Evolutionary conservation across 805 yeast species (phyloP), one percentile per base, ranked within the genome.

Genomic region (Candida manassasensis): DNA sequence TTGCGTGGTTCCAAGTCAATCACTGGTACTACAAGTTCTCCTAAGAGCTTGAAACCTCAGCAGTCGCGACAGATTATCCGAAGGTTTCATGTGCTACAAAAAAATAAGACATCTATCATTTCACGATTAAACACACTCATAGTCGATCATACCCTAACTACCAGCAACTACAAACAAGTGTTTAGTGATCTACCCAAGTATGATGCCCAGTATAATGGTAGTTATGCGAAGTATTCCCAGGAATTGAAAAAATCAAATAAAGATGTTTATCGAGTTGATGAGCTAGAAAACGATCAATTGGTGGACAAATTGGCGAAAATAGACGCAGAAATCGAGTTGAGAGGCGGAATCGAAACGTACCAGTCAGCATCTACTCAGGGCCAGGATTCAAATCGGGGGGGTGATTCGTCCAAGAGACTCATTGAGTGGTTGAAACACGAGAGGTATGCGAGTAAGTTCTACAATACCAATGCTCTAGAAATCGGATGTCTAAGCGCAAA

Each of bases 291-390:
- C 7, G 24, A 24, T 2, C 45, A 55, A 6, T 40, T 61, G 11
- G 49, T 59, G 2, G 32, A 34, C 1, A 47, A 53, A 4, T 55
- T 83, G 9, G 81, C 75, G 0, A 67, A 66, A 34, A 74, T 88
- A 4, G 81, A 79, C 42, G 70, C 65, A 3, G 88, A 84, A 49
- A 70, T 83, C 3, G 63, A 63, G 6, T 68, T 63, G 27, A 64
- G 79, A 28, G 97, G 96, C 0, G 97, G 96, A 0, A 55, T 90
- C 2, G 71, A 77, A 33, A 74, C 75, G 8, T 90, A 90, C 54
- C 98, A 90, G 51, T 58, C 69, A 14, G 97, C 97, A 0, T 85
- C 96, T 2, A 73, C 83, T 1, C 76, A 78, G 34, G 98, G 98
- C 0, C 98, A 90, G 49, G 75, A 77, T 39, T 53, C 58, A 0